phyloP scores from a whole-genome alignment of 768 basidiomycete genomes.

The Leucocoprinus leucothites region DNA sequence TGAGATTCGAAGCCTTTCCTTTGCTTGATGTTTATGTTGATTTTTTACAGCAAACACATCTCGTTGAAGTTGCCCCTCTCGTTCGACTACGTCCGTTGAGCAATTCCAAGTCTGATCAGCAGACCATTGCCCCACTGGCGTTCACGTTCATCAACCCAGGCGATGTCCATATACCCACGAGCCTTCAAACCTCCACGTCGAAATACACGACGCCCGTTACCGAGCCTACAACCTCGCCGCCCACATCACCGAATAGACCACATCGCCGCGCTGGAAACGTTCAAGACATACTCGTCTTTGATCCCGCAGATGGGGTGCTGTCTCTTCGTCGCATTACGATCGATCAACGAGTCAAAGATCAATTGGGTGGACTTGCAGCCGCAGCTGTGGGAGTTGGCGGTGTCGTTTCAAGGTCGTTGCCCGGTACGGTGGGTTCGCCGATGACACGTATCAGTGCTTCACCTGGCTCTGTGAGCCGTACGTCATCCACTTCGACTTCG shows the following conservation, averaged over 20 bases:
- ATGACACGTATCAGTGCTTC: background rate
- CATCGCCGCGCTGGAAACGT: conserved; percentile 38
- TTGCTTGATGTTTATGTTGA: background rate
- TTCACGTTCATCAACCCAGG: conserved; percentile 51
- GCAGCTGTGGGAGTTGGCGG: conserved; percentile 27
- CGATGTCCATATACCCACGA: conserved; percentile 34
- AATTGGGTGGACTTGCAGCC: conserved; percentile 22
- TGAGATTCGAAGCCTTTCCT: conserved; percentile 28
- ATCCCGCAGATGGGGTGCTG: conserved; percentile 53
- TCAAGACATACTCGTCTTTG: conserved; percentile 70
- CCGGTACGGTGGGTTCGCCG: conserved; percentile 37
- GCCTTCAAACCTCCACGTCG: conserved; percentile 27
- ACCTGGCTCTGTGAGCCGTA: conserved; percentile 32
- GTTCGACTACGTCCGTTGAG: conserved; percentile 41
- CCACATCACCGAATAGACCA: conserved; percentile 24
- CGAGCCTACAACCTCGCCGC: conserved; percentile 21
- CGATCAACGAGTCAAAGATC: conserved; percentile 31
- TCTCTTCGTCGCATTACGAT: conserved; percentile 52
- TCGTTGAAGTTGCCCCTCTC: conserved; percentile 54
- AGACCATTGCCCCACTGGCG: conserved; percentile 37
- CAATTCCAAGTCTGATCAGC: background rate
- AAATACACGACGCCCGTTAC: conserved; percentile 2
- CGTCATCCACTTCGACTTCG: conserved; percentile 24
- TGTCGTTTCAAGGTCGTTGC: conserved; percentile 62
- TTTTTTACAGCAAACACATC: conserved; percentile 41